A percentile compares a stretch with the other conserved stretches of the same genome.
Conservation (phyloP, 1,284 basidiomycete species). For the Moesziomyces sp. region DNA sequence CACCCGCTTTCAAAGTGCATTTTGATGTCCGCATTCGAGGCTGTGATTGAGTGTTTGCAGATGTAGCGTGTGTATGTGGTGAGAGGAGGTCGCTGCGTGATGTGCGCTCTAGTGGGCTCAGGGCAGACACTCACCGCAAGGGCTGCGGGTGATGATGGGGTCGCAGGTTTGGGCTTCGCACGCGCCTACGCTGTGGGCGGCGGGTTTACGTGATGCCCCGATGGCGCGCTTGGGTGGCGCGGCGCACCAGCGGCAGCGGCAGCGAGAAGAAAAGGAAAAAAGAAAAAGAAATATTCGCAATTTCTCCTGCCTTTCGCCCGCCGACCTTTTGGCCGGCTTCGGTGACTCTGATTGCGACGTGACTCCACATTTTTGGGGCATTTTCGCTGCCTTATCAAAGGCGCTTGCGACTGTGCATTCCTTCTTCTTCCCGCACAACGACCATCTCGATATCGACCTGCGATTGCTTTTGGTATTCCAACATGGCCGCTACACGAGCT, state of each 20-base stretch:
- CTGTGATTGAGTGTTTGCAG: too few relatives aligned
- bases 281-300: neutral
- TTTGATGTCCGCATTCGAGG: too few relatives aligned
- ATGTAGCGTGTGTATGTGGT: too few relatives aligned
- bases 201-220: neutral
- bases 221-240: too few relatives aligned
- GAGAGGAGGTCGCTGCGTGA: too few relatives aligned
- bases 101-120: too few relatives aligned
- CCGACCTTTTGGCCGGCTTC: neutral
- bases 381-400: conserved; percentile 6
- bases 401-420: neutral
- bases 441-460: neutral
- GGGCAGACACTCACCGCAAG: too few relatives aligned
- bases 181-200: neutral
- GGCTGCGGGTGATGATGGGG: too few relatives aligned
- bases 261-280: neutral
- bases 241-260: too few relatives aligned
- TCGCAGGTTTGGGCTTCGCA: too few relatives aligned
- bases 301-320: too few relatives aligned
- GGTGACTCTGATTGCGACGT: neutral
- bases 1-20: too few relatives aligned
- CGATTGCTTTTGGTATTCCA: neutral
- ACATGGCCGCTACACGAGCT: conserved; percentile 29
- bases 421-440: neutral
- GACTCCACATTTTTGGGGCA: conserved; percentile 1